phyloP scores from a whole-genome alignment of 805 yeast genomes.

The Ascoidea asiatica region DNA sequence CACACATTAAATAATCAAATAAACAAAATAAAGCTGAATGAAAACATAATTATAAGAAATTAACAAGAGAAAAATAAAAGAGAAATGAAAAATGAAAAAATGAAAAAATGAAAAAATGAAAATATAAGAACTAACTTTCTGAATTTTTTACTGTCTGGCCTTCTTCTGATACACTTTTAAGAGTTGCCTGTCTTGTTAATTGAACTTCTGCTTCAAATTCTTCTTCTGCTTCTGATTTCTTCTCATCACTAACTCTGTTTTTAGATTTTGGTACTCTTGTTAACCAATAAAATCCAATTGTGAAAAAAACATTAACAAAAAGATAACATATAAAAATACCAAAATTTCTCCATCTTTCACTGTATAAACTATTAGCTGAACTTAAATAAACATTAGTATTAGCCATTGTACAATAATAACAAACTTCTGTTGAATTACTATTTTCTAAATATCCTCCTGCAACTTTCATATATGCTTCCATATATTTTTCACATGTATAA shows the following conservation, averaged over 20 bases:
- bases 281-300: constrained; percentile 25
- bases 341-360: constrained; percentile 40
- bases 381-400: constrained; percentile 9
- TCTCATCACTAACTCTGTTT: background rate
- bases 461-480: constrained; percentile 14
- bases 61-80: no score
- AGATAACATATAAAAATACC: constrained; percentile 40
- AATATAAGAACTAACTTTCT: no score
- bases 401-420: constrained; percentile 12
- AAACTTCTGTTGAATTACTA: constrained; percentile 6
- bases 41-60: no score
- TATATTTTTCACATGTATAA: constrained; percentile 32
- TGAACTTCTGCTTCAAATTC: background rate
- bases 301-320: constrained; percentile 24
- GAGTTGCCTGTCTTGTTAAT: no score
- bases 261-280: constrained; percentile 23
- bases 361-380: constrained; percentile 15
- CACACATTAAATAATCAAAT: no score
- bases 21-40: no score
- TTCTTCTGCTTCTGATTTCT: background rate
- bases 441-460: constrained; percentile 15
- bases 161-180: no score
- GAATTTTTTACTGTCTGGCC: no score
- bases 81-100: no score
- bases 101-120: no score